Percentiles rank a stretch among this genome's conserved stretches.
These are phyloP conservation scores for Aschersonia sp. DNA, from an alignment of 2,329 filamentous ascomycete species.

Conservation along the genomic window DNA sequence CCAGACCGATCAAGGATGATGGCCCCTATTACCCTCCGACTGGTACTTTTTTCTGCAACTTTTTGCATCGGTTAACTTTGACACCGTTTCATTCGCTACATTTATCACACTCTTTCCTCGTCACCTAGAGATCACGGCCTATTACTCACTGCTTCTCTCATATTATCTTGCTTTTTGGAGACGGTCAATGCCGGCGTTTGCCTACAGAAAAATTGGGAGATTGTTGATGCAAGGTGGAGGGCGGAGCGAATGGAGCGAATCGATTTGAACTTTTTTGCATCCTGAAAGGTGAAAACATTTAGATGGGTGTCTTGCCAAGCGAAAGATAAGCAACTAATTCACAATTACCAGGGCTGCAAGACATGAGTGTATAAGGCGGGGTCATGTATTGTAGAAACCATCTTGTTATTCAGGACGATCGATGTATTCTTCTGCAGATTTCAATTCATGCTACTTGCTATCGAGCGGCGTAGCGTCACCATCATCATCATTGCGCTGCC, in stretches of 20 bases:
- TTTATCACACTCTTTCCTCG: neutral
- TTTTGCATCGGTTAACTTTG: neutral
- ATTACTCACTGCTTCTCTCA: neutral
- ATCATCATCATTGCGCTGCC: no score
- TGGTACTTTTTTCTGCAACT: no score
- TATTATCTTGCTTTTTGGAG: conserved; percentile 4
- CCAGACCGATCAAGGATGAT: no score
- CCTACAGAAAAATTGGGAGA: neutral
- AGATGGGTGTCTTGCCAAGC: neutral
- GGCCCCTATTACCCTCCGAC: no score
- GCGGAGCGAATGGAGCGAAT: neutral
- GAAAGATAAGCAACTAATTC: neutral
- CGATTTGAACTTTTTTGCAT: neutral
- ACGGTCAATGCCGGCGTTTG: conserved; percentile 1
- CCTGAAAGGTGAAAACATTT: neutral
- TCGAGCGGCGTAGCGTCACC: no score
- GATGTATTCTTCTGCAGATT: no score
- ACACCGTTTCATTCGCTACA: neutral
- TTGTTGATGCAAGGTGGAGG: neutral
- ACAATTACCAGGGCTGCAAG: neutral
- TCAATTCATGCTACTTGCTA: no score
- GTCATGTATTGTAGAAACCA: no score
- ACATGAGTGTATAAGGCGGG: no score
- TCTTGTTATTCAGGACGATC: no score
- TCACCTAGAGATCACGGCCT: conserved; percentile 1